Evolutionary conservation across 2,329 filamentous ascomycete species (phyloP).

Genomic region (Curvularia spicifera): DNA sequence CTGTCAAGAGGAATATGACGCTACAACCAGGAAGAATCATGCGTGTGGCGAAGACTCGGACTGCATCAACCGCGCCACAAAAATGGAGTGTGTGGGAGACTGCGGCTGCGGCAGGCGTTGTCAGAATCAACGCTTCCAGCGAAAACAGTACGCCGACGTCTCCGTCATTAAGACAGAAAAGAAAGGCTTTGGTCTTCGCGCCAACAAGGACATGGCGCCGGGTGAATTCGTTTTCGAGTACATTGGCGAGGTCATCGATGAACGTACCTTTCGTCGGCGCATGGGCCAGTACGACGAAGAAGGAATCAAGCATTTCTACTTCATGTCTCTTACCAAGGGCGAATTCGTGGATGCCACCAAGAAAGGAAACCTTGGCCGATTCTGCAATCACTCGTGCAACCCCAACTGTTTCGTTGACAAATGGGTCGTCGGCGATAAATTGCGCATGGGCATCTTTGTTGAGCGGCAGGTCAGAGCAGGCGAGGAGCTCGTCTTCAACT

Average conservation of each 20-base stretch:
- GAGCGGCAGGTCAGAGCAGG: constrained; percentile 82
- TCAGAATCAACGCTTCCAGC: constrained; percentile 94
- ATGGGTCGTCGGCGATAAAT: constrained; percentile 96
- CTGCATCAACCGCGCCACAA: constrained; percentile 97
- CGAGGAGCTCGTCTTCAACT: constrained; percentile 98
- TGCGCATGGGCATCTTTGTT: constrained; percentile 99
- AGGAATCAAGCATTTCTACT: constrained; percentile 99
- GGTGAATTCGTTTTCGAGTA: constrained; percentile 98
- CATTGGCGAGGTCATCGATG: constrained; percentile 97
- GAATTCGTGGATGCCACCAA: constrained; percentile 98
- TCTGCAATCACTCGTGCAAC: constrained; percentile 99
- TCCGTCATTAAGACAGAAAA: constrained; percentile 98
- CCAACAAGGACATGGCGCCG: constrained; percentile 75
- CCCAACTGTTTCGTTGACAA: constrained; percentile 99
- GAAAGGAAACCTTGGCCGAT: constrained; percentile 92
- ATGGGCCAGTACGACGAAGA: constrained; percentile 95
- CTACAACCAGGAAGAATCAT: constrained; percentile 66
- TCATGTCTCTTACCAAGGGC: constrained; percentile 96
- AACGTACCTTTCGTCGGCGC: constrained; percentile 83
- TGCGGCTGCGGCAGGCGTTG: constrained; percentile 88
- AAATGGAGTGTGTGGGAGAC: constrained; percentile 91
- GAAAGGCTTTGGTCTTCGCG: constrained; percentile 91
- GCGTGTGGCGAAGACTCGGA: constrained; percentile 96
- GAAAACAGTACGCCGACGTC: constrained; percentile 86
- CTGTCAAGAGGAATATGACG: constrained; percentile 85